phyloP scores from a whole-genome alignment of 2,329 filamentous ascomycete genomes.

The Microdochium trichocladiopsis region DNA sequence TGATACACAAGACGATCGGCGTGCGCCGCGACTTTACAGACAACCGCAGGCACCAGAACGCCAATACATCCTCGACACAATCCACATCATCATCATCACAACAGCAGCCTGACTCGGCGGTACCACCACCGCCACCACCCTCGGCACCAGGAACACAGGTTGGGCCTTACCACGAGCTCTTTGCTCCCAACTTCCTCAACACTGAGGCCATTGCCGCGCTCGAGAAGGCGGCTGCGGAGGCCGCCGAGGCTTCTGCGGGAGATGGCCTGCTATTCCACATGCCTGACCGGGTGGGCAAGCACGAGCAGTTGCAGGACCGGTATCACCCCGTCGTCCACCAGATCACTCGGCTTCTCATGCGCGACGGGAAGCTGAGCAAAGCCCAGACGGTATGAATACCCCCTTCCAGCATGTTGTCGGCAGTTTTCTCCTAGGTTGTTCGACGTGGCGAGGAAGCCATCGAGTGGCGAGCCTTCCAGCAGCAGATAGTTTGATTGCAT shows the following conservation, averaged over 20 bases:
- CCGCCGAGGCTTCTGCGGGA: conserved; percentile 17
- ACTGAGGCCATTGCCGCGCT: conserved; percentile 16
- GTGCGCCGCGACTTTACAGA: neutral
- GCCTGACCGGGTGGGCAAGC: conserved; percentile 49
- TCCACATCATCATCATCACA: conserved; percentile 1
- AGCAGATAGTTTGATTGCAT: too few relatives aligned
- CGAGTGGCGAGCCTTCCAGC: too few relatives aligned
- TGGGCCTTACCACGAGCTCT: conserved; percentile 10
- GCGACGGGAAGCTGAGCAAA: conserved; percentile 78
- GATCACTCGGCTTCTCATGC: conserved; percentile 86
- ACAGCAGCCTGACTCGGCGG: conserved; percentile 1
- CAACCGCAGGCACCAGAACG: neutral
- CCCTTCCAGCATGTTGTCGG: neutral
- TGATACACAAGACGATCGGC: neutral
- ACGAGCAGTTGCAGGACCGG: conserved; percentile 64
- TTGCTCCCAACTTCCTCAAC: conserved; percentile 19
- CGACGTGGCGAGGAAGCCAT: too few relatives aligned
- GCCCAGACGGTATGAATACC: conserved; percentile 70
- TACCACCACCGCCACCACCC: conserved; percentile 1
- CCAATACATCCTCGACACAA: conserved; percentile 6
- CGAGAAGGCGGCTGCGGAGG: conserved; percentile 16
- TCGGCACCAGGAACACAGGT: conserved; percentile 4
- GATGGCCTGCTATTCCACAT: conserved; percentile 72
- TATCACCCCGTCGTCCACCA: conserved; percentile 83
- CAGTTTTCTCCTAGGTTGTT: too few relatives aligned